Evolutionary conservation across 129 eudicot genomes (phyloP).

Genomic region (Flaveria linearis): DNA sequence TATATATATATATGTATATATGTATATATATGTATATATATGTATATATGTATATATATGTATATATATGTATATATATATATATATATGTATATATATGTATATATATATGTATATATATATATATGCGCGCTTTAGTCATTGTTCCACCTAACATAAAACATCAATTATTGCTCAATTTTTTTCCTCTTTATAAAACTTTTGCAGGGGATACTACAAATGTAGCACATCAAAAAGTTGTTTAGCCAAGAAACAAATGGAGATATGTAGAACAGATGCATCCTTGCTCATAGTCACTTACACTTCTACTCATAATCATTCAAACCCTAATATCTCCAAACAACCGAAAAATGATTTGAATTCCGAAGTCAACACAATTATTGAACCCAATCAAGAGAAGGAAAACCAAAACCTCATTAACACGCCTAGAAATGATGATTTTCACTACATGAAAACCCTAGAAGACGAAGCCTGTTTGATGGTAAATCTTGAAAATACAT

Average conservation of each 20-base stretch:
- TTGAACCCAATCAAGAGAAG: conserved; percentile 29
- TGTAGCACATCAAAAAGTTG: conserved; percentile 93
- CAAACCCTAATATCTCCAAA: conserved; percentile 43
- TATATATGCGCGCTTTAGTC: conserved; percentile 31
- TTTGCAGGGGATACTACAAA: conserved; percentile 82
- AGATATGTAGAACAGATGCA: conserved; percentile 73
- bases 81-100: conserved; percentile 14
- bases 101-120: conserved; percentile 20
- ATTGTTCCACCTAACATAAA: conserved; percentile 21
- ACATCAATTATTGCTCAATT: conserved; percentile 22
- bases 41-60: too few species aligned
- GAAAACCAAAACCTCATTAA: conserved; percentile 25
- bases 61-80: too few species aligned
- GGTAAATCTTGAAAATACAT: conserved; percentile 30
- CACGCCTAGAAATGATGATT: conserved; percentile 28
- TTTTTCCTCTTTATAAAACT: not conserved
- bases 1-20: conserved; percentile 15
- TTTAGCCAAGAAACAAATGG: conserved; percentile 85
- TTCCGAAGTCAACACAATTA: conserved; percentile 9
- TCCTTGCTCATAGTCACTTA: conserved; percentile 77
- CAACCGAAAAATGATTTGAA: conserved; percentile 23
- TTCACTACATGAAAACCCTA: conserved; percentile 50
- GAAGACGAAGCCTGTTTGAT: conserved; percentile 35
- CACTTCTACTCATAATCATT: conserved; percentile 76
- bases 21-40: conserved; percentile 26